Percentiles rank a stretch among this genome's conserved stretches.
Conservation (phyloP, 1,284 basidiomycete species). For the Cerioporus squamosus region DNA sequence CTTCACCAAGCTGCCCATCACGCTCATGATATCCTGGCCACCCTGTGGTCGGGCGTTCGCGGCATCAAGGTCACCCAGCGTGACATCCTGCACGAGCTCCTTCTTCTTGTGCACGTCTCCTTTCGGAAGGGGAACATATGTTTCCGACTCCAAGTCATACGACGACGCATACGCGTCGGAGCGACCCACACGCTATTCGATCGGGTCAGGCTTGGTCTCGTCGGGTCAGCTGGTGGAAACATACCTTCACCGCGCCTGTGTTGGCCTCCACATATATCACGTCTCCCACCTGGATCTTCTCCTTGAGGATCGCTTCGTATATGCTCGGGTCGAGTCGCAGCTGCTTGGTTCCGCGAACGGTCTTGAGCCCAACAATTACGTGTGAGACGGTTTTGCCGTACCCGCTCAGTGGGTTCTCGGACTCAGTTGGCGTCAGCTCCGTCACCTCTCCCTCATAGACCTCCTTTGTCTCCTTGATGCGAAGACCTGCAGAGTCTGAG, state of each 20-base stretch:
- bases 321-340: slow-evolving; percentile 93
- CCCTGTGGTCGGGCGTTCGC: slow-evolving; percentile 95
- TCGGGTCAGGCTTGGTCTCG: background rate
- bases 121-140: slow-evolving; percentile 97
- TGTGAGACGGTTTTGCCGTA: slow-evolving; percentile 99
- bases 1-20: slow-evolving; percentile 97
- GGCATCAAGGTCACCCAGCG: slow-evolving; percentile 94
- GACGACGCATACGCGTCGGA: slow-evolving; percentile 99
- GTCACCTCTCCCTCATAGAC: slow-evolving; percentile 99
- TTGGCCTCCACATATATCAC: slow-evolving; percentile 96
- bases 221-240: slow-evolving; percentile 22
- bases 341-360: slow-evolving; percentile 98
- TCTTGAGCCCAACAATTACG: slow-evolving; percentile 96
- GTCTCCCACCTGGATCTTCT: slow-evolving; percentile 96
- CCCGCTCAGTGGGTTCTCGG: slow-evolving; percentile 94
- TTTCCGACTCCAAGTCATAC: slow-evolving; percentile 97
- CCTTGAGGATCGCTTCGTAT: slow-evolving; percentile 97
- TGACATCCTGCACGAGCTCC: slow-evolving; percentile 97
- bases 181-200: slow-evolving; percentile 83
- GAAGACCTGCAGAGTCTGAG: slow-evolving; percentile 62
- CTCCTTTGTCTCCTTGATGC: slow-evolving; percentile 98
- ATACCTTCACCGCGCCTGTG: slow-evolving; percentile 94
- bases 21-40: slow-evolving; percentile 98
- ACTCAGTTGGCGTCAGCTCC: slow-evolving; percentile 93
- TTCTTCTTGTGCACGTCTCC: slow-evolving; percentile 98